phyloP scores from a whole-genome alignment of 805 yeast species.

The Suhomyces faveliae region DNA sequence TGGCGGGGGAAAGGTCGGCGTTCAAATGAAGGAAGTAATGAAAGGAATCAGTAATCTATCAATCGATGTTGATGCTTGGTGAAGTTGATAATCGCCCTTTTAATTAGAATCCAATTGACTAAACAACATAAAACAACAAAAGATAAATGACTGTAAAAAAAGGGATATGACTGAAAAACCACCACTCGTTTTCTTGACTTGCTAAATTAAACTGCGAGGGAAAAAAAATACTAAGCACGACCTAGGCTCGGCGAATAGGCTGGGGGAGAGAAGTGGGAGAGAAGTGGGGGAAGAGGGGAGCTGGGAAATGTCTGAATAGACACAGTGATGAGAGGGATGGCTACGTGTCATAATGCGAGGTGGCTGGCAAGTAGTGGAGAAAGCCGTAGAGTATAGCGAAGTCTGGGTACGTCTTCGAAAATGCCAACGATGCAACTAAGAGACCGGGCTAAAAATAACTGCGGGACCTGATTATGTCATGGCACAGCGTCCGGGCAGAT shows the following conservation, averaged over 20 bases:
- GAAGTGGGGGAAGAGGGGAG: background rate
- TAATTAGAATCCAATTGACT: constrained; percentile 2
- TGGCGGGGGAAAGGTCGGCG: constrained; percentile 1
- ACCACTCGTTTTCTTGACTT: background rate
- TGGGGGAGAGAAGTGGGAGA: background rate
- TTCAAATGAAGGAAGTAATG: background rate
- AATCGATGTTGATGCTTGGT: background rate
- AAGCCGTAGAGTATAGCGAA: too few species aligned
- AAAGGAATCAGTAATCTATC: background rate
- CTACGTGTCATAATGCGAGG: background rate
- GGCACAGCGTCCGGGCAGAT: background rate
- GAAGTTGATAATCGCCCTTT: constrained; percentile 2
- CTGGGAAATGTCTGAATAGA: too few species aligned
- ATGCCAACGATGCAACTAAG: background rate
- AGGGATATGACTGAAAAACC: constrained; percentile 5
- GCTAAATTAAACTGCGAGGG: constrained; percentile 2
- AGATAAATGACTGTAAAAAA: background rate
- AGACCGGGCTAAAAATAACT: background rate
- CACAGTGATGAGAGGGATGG: background rate
- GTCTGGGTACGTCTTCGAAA: too few species aligned
- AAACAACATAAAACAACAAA: background rate
- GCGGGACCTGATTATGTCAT: constrained; percentile 2
- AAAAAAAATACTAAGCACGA: constrained; percentile 1
- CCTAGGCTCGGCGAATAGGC: background rate
- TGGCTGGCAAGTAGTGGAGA: background rate